A percentile compares a stretch with the other conserved stretches of the same genome.
phyloP scores from a whole-genome alignment of 2,329 filamentous ascomycete species.

The Aspergillus arachidicola region DNA sequence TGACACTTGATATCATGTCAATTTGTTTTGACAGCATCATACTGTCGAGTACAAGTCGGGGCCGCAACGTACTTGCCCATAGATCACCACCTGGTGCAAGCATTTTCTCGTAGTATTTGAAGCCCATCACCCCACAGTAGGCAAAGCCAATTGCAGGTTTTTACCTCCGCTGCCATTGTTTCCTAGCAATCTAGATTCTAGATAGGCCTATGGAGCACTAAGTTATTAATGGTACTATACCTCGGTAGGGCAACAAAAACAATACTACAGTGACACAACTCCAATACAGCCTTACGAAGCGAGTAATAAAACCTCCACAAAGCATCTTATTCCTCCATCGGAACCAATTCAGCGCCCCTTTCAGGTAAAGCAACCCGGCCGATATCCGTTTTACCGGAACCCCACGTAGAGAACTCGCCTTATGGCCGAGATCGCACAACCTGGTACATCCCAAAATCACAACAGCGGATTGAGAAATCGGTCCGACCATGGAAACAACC shows the following conservation, averaged over 20 bases:
- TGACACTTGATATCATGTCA: neutral
- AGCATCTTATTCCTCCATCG: neutral
- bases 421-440: neutral
- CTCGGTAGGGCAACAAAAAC: neutral
- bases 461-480: slow-evolving; percentile 4
- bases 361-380: neutral
- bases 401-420: neutral
- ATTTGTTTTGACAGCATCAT: neutral
- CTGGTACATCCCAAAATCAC: neutral
- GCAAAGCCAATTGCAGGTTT: neutral
- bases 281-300: neutral
- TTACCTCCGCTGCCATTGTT: neutral
- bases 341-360: neutral
- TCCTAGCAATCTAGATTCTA: neutral
- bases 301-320: neutral
- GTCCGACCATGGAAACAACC: slow-evolving; percentile 6
- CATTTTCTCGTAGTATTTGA: neutral
- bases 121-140: neutral
- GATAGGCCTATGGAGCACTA: neutral
- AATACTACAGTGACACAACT: neutral
- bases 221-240: neutral
- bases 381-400: neutral
- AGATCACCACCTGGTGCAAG: neutral
- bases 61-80: neutral
- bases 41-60: neutral